Conservation (phyloP, 2,329 filamentous ascomycete species). For the Aspergillus ochraceus region DNA sequence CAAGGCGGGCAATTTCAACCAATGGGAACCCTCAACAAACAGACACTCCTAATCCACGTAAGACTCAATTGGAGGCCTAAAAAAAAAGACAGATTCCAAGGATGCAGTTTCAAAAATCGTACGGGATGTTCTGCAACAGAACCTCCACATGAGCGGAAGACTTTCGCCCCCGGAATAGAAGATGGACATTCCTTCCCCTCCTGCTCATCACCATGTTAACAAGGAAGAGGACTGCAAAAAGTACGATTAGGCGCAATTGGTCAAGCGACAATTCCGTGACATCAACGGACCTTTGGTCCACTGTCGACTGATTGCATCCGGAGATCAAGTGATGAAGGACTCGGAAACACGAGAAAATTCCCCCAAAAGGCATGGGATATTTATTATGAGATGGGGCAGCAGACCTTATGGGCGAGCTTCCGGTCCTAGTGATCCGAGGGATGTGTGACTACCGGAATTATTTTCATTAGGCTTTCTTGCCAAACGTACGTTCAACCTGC, state of each 20-base stretch:
- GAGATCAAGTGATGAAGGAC: not conserved
- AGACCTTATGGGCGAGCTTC: not conserved
- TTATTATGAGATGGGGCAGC: not conserved
- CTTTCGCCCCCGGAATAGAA: constrained; percentile 2
- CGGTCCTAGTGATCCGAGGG: not conserved
- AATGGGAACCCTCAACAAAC: not conserved
- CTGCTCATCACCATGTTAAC: not conserved
- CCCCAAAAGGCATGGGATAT: not conserved
- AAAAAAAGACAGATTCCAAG: not conserved
- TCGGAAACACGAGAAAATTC: not conserved
- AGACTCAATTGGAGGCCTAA: not conserved
- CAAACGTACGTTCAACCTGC: too few relatives aligned
- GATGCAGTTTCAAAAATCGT: not conserved
- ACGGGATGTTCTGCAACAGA: not conserved
- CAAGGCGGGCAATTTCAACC: not conserved
- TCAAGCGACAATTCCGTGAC: not conserved
- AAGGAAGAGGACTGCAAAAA: not conserved
- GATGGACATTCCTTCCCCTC: not conserved
- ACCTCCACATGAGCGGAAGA: not conserved
- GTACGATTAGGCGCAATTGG: constrained; percentile 2
- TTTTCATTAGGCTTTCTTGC: too few relatives aligned
- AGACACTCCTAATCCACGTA: not conserved
- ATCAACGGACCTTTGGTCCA: not conserved
- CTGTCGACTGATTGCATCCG: not conserved
- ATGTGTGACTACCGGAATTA: not conserved